Evolutionary conservation across 139 green algal genomes (phyloP), one percentile per base, ranked within the genome.

Genomic region (Spirogloea muscicola): DNA sequence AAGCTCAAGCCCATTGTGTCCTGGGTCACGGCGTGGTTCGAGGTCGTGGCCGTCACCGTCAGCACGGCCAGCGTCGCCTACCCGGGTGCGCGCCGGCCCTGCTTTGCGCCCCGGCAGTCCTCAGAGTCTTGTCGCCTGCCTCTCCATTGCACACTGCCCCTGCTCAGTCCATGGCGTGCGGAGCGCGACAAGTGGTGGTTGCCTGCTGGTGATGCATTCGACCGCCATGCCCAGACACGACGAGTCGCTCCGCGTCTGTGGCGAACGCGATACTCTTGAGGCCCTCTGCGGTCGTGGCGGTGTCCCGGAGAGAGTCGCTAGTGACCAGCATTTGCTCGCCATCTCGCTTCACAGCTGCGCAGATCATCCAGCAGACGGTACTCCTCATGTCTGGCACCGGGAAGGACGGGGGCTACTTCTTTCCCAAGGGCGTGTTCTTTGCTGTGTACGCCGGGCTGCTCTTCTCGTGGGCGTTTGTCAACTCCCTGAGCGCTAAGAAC

Each of bases 1-100:
- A 27, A n/a, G 0, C 65, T 43, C 44, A 27, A 34, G 21, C 36
- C 44, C 7, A 16, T 74, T 5, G 65, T 67, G 33, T 68, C 65
- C 21, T 74, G 65, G 65, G 21, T 74, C 27, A 64, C 65, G n/a
- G 44, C 55, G 44, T 74, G 65, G 65, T 31, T 74, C 1, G 65
- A 74, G 36, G 34, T 67, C 13, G 34, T 69, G 5, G 65, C 44
- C 0, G n/a, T 74, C 65, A 68, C 31, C n/a, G 62, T 71, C 5
- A 27, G 62, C 4, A 31, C 25, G 38, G 41, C 29, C 41, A 71
- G 62, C 43, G 38, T 71, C 31, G 62, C 62, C 62, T 71, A 60
- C 31, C 62, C 62, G 31, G 62, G 62, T 71, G 21, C 13, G 57
- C 29, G 18, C 31, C n/a, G n/a, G n/a, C n/a, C n/a, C n/a, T n/a